These are phyloP conservation scores for Candida smagusa DNA, from an alignment of 1,139 yeast genomes.

Conservation along the genomic window DNA sequence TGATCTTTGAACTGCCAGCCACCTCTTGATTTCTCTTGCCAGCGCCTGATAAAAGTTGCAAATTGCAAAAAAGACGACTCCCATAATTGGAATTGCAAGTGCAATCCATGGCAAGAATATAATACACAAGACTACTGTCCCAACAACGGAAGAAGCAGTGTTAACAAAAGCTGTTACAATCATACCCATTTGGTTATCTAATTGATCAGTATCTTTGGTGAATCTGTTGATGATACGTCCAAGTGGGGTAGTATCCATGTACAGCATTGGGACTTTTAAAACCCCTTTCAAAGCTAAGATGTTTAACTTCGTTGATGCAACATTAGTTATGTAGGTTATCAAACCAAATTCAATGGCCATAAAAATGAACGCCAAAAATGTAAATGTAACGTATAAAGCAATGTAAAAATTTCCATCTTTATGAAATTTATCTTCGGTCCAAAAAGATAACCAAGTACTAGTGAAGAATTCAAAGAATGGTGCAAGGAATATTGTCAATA, in stretches of 20 bases:
- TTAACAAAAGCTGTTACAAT: conserved; percentile 53
- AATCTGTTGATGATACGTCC: conserved; percentile 59
- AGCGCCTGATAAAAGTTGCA: conserved; percentile 17
- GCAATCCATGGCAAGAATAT: conserved; percentile 50
- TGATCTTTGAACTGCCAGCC: conserved; percentile 18
- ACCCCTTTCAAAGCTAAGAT: conserved; percentile 35
- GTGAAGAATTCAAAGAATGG: conserved; percentile 37
- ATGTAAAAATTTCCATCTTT: conserved; percentile 36
- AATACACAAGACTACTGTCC: conserved; percentile 62
- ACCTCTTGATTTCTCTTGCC: conserved; percentile 17
- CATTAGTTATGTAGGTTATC: conserved; percentile 7
- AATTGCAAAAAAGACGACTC: conserved; percentile 11
- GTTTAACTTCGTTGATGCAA: conserved; percentile 35
- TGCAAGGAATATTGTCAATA: conserved; percentile 10
- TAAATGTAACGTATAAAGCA: conserved; percentile 20
- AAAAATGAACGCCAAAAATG: conserved; percentile 8
- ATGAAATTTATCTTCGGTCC: conserved; percentile 30
- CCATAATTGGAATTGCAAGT: conserved; percentile 14
- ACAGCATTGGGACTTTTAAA: conserved; percentile 51
- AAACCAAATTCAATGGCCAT: conserved; percentile 6
- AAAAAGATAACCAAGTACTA: conserved; percentile 39
- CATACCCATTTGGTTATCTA: conserved; percentile 69
- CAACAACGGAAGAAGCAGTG: conserved; percentile 48
- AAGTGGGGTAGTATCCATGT: conserved; percentile 57
- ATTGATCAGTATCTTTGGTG: conserved; percentile 77